Percentiles rank a stretch among this genome's conserved stretches.
Evolutionary conservation across 1,284 basidiomycete genomes (phyloP).

Genomic region (Coriolopsis trogii): DNA sequence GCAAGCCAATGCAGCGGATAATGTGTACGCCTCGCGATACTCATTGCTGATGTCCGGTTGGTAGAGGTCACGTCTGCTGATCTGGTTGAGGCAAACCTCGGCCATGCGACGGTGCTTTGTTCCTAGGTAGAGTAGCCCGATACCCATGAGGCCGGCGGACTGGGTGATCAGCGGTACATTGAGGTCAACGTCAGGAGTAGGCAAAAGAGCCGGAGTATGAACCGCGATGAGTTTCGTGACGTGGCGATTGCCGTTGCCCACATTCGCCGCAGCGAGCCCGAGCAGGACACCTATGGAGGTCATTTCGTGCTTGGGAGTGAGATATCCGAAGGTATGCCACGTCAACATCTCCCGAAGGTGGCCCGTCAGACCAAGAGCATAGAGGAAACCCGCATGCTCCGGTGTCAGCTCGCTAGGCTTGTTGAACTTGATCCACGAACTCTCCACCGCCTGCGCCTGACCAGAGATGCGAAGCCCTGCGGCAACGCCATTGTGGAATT

Average conservation of each 20-base stretch:
- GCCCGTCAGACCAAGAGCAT: conserved; percentile 90
- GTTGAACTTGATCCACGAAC: conserved; percentile 94
- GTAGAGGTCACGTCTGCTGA: conserved; percentile 76
- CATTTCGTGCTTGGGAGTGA: conserved; percentile 93
- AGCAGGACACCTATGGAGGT: conserved; percentile 94
- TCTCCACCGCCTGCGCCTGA: conserved; percentile 78
- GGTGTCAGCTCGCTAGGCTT: conserved; percentile 85
- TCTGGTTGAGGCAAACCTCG: conserved; percentile 86
- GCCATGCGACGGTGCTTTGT: conserved; percentile 90
- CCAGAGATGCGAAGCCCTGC: conserved; percentile 85
- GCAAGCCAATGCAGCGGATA: conserved; percentile 87
- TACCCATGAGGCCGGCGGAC: conserved; percentile 84
- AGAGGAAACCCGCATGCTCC: conserved; percentile 93
- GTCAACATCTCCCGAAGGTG: conserved; percentile 88
- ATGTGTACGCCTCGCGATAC: conserved; percentile 90
- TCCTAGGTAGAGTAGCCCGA: conserved; percentile 91
- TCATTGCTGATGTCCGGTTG: conserved; percentile 84
- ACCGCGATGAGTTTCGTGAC: conserved; percentile 92
- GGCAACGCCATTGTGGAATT: conserved; percentile 97
- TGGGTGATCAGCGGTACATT: conserved; percentile 92
- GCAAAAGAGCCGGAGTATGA: conserved; percentile 91
- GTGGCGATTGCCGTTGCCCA: conserved; percentile 86
- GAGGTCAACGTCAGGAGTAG: conserved; percentile 84
- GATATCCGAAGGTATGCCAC: conserved; percentile 89
- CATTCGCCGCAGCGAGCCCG: conserved; percentile 88